Conservation (phyloP, 2,329 filamentous ascomycete species). For the Ophiostoma australiae region DNA sequence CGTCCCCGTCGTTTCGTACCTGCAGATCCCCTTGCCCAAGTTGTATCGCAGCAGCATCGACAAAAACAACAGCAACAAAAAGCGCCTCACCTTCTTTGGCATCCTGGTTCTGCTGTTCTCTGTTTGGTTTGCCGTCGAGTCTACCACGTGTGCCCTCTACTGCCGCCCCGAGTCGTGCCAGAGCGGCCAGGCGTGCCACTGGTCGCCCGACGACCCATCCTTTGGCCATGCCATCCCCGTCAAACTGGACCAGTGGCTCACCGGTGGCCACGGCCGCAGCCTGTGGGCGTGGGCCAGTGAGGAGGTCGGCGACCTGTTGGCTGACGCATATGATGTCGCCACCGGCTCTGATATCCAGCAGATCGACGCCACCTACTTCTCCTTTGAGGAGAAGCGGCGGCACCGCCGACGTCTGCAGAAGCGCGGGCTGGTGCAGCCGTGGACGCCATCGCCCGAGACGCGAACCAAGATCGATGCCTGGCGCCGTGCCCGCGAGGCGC, state of each 20-base stretch:
- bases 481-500: constrained; percentile 39
- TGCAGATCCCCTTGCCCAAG: constrained; percentile 44
- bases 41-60: constrained; percentile 38
- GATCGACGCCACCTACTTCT: constrained; percentile 42
- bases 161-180: constrained; percentile 52
- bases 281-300: constrained; percentile 38
- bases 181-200: constrained; percentile 44
- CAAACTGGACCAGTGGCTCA: constrained; percentile 58
- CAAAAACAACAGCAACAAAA: constrained; percentile 39
- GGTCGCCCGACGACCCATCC: constrained; percentile 54
- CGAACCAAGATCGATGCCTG: constrained; percentile 43
- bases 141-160: constrained; percentile 48
- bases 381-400: constrained; percentile 45
- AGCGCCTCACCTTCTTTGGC: constrained; percentile 45
- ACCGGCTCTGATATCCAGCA: constrained; percentile 44
- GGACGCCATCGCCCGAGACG: constrained; percentile 40
- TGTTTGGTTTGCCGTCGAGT: constrained; percentile 54
- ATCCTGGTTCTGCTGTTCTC: constrained; percentile 41
- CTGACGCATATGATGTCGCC: constrained; percentile 45
- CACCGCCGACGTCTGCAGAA: constrained; percentile 49
- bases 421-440: constrained; percentile 40
- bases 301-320: constrained; percentile 44
- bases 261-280: constrained; percentile 46
- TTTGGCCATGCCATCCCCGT: constrained; percentile 58
- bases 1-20: constrained; percentile 33